These are phyloP conservation scores for Pythium utonaiense DNA, from an alignment of 352 stramenopile genomes.

Conservation along the genomic window DNA sequence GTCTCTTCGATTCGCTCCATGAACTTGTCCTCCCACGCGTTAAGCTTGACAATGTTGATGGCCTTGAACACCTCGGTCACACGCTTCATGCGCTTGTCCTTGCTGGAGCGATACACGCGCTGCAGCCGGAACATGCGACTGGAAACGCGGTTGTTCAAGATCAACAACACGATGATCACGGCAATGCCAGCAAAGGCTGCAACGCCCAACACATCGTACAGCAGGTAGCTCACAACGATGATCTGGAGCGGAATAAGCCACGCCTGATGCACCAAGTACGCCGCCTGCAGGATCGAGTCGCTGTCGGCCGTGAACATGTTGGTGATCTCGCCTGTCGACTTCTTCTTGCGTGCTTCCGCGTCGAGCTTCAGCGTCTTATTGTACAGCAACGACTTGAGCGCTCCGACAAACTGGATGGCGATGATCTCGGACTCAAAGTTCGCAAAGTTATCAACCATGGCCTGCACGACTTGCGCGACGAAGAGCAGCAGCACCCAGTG, in stretches of 20 bases:
- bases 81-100: slow-evolving; percentile 36
- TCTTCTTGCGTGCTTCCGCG: slow-evolving; percentile 35
- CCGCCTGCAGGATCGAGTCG: slow-evolving; percentile 34
- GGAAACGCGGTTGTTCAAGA: slow-evolving; percentile 38
- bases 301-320: slow-evolving; percentile 63
- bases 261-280: slow-evolving; percentile 52
- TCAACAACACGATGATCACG: slow-evolving; percentile 39
- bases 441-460: slow-evolving; percentile 45
- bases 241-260: slow-evolving; percentile 59
- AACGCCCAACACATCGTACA: slow-evolving; percentile 34
- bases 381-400: slow-evolving; percentile 52
- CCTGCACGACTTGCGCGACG: slow-evolving; percentile 42
- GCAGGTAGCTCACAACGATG: slow-evolving; percentile 35
- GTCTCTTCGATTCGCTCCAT: slow-evolving; percentile 45
- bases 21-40: slow-evolving; percentile 86
- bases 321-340: slow-evolving; percentile 52
- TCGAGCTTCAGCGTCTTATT: slow-evolving; percentile 46
- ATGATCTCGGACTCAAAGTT: slow-evolving; percentile 46
- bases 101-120: slow-evolving; percentile 7
- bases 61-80: slow-evolving; percentile 54
- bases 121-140: slow-evolving; percentile 21
- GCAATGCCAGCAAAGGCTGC: slow-evolving; percentile 43
- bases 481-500: slow-evolving; percentile 43
- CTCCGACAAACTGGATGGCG: slow-evolving; percentile 44
- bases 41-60: slow-evolving; percentile 93